Evolutionary conservation across 768 basidiomycete genomes (phyloP).

Genomic region (Auricularia sp.): DNA sequence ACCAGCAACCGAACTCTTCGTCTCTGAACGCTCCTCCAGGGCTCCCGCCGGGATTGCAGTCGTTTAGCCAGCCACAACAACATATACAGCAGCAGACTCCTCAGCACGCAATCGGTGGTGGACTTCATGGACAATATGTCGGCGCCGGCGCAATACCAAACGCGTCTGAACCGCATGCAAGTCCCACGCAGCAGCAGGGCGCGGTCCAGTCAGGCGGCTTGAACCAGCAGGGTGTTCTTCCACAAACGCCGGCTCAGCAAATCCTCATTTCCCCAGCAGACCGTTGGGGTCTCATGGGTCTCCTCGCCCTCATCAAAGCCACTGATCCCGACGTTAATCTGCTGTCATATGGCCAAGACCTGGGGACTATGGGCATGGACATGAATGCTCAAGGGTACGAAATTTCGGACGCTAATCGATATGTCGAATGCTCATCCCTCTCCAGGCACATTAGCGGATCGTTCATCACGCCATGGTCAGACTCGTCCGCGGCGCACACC

Average conservation of each 20-base stretch:
- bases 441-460: not conserved
- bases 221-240: slow-evolving; percentile 30
- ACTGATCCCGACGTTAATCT: slow-evolving; percentile 76
- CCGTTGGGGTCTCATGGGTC: slow-evolving; percentile 83
- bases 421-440: not conserved
- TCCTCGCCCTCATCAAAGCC: slow-evolving; percentile 80
- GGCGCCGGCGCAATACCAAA: not conserved
- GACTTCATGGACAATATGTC: not conserved
- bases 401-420: not conserved
- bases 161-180: not conserved
- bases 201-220: slow-evolving; percentile 6
- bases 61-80: slow-evolving; percentile 8
- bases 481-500: slow-evolving; percentile 72
- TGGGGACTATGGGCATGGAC: slow-evolving; percentile 87
- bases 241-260: slow-evolving; percentile 89
- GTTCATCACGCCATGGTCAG: slow-evolving; percentile 95
- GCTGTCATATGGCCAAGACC: slow-evolving; percentile 80
- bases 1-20: slow-evolving; percentile 27
- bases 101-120: slow-evolving; percentile 2
- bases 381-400: slow-evolving; percentile 70
- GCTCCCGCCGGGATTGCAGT: slow-evolving; percentile 21
- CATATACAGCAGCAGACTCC: slow-evolving; percentile 13
- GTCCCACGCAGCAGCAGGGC: slow-evolving; percentile 3
- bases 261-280: slow-evolving; percentile 88
- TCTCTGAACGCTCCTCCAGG: slow-evolving; percentile 48